phyloP scores from a whole-genome alignment of 148 eudicot species.

The Pouteria glomerata region DNA sequence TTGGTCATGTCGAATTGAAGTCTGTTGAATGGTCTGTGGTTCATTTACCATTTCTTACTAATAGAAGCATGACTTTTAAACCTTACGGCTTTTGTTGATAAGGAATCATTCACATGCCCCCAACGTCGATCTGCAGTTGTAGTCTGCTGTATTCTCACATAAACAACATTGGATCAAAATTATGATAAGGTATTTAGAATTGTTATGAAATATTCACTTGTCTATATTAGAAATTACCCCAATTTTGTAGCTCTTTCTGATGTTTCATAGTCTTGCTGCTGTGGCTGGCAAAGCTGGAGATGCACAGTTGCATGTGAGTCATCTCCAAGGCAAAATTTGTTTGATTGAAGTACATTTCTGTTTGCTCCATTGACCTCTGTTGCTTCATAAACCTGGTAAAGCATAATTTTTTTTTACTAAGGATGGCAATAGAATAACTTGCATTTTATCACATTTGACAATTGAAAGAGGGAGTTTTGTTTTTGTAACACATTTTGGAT shows the following conservation, averaged over 20 bases:
- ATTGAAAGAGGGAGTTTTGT: not conserved
- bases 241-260: constrained; percentile 29
- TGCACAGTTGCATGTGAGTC: constrained; percentile 44
- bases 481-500: not conserved
- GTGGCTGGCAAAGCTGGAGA: constrained; percentile 69
- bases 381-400: constrained; percentile 41
- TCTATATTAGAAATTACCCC: constrained; percentile 36
- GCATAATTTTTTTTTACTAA: constrained; percentile 6
- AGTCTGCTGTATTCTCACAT: constrained; percentile 39
- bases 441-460: not conserved
- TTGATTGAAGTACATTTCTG: constrained; percentile 19
- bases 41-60: too few species aligned
- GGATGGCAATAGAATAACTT: not conserved
- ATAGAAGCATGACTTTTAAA: too few species aligned
- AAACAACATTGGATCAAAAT: constrained; percentile 14
- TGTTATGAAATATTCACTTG: not conserved
- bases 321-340: constrained; percentile 28
- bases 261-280: constrained; percentile 36
- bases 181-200: not conserved
- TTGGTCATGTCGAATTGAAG: too few species aligned
- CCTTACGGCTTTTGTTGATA: too few species aligned
- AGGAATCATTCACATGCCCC: too few species aligned
- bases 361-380: constrained; percentile 32
- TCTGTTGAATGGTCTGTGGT: too few species aligned
- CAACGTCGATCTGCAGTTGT: constrained; percentile 25